phyloP scores from a whole-genome alignment of 768 basidiomycete species.

The Auriculariales sp. region DNA sequence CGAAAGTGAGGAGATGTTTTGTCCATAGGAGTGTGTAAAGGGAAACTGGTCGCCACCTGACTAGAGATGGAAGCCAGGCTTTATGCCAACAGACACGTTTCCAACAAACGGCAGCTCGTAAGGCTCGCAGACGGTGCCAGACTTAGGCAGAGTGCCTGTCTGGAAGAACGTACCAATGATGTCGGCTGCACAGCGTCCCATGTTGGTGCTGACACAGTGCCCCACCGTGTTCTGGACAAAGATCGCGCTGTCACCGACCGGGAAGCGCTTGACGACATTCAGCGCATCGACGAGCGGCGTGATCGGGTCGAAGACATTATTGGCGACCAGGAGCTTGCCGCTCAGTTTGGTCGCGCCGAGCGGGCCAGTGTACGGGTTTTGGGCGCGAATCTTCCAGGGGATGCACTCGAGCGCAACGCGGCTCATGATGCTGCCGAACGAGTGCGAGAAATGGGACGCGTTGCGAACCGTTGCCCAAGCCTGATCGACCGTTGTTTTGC shows the following conservation, averaged over 20 bases:
- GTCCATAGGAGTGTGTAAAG: no score
- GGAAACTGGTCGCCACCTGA: no score
- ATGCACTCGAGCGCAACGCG: background rate
- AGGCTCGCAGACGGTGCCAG: background rate
- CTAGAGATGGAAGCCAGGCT: no score
- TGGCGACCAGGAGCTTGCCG: slow-evolving; percentile 1
- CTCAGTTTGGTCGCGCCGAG: background rate
- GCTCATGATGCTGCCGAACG: background rate
- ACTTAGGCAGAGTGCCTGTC: background rate
- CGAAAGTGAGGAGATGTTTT: no score
- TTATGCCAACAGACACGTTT: background rate
- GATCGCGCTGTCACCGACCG: background rate
- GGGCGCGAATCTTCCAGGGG: background rate
- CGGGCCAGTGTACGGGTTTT: background rate
- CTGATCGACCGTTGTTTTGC: background rate
- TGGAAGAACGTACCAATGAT: background rate
- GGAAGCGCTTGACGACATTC: background rate
- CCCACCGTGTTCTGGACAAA: background rate
- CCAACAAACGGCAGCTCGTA: background rate
- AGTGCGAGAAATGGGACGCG: background rate
- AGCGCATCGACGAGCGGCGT: background rate
- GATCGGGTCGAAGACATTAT: background rate
- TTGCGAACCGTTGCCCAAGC: no score
- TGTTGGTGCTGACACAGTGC: background rate
- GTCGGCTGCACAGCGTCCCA: background rate